Evolutionary conservation across 1,139 yeast genomes (phyloP), one percentile per base, ranked within the genome.

Genomic region (Dujonia santamariae): DNA sequence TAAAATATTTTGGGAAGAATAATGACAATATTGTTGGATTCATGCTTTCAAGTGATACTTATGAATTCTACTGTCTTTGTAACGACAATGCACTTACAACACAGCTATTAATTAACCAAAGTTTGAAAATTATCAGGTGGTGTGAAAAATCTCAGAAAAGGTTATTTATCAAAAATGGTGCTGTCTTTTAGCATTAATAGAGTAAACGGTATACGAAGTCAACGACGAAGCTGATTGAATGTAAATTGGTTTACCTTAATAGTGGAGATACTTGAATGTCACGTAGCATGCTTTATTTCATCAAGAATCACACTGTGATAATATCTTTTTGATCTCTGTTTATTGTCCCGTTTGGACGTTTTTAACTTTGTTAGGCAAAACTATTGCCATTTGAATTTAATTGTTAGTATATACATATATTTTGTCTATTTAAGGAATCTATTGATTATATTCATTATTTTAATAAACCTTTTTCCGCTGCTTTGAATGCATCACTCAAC

Each of bases 401-500:
- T n/a, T n/a, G n/a, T n/a, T n/a, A n/a, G n/a, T n/a, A n/a, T n/a
- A n/a, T n/a, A n/a, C n/a, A n/a, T n/a, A n/a, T n/a, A n/a, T n/a
- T n/a, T n/a, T n/a, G n/a, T n/a, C n/a, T n/a, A 19, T 19, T 19
- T 7, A 19, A 7, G 11, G 22, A 19, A 19, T 7, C 22, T 25
- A 25, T 15, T 7, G 7, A 9, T 7, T 25, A 7, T 7, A 19
- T 19, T 7, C 30, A 2, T 39, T 47, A 63, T 42, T 64, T 65
- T 39, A 61, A 45, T 19, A 68, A 58, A 25, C 69, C 62, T 49
- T 75, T 72, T 52, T 82, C 88, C 3, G 80, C 78, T 22, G 65
- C 64, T 54, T 83, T 85, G 50, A 72, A 72, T 14, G 72, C 67
- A 3, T 76, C 80, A 26, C 66, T 61, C 34, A 88, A 63, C 50